These are phyloP conservation scores for Microthyrium microscopicum DNA, from an alignment of 2,329 filamentous ascomycete species.

Conservation along the genomic window DNA sequence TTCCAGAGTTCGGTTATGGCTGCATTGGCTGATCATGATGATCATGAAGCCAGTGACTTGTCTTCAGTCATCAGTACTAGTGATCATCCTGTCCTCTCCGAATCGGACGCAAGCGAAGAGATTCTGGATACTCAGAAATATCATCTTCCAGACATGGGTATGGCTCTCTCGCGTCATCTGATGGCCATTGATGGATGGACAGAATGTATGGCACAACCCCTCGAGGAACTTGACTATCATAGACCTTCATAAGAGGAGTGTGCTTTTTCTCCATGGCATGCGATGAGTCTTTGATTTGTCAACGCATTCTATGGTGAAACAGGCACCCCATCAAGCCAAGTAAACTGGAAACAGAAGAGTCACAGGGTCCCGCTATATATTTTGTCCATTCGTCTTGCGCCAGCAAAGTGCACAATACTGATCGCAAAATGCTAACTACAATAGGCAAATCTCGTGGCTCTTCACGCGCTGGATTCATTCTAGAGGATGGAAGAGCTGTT, in stretches of 20 bases:
- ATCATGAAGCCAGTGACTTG: constrained; percentile 20
- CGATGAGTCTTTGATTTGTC: too few relatives aligned
- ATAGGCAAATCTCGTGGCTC: constrained; percentile 7
- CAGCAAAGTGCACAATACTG: too few relatives aligned
- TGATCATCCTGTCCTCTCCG: constrained; percentile 34
- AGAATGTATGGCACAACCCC: too few relatives aligned
- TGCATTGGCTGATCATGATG: neutral
- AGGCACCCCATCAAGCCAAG: too few relatives aligned
- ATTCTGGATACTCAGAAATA: constrained; percentile 62
- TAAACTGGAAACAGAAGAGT: too few relatives aligned
- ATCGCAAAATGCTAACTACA: too few relatives aligned
- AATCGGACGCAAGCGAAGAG: constrained; percentile 32
- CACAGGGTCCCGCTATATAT: too few relatives aligned
- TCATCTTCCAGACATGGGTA: constrained; percentile 54
- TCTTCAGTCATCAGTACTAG: constrained; percentile 35
- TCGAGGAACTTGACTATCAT: too few relatives aligned
- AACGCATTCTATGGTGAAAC: too few relatives aligned
- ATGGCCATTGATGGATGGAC: constrained; percentile 37
- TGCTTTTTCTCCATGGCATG: too few relatives aligned
- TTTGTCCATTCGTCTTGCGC: too few relatives aligned
- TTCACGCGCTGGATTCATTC: constrained; percentile 5
- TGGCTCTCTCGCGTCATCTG: constrained; percentile 35
- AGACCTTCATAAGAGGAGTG: too few relatives aligned
- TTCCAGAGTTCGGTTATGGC: constrained; percentile 1
- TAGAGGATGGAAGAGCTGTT: constrained; percentile 5